A percentile compares a stretch with the other conserved stretches of the same genome.
These are phyloP conservation scores for Diaporthe ampelina DNA, from an alignment of 2,329 filamentous ascomycete species.

Conservation along the genomic window DNA sequence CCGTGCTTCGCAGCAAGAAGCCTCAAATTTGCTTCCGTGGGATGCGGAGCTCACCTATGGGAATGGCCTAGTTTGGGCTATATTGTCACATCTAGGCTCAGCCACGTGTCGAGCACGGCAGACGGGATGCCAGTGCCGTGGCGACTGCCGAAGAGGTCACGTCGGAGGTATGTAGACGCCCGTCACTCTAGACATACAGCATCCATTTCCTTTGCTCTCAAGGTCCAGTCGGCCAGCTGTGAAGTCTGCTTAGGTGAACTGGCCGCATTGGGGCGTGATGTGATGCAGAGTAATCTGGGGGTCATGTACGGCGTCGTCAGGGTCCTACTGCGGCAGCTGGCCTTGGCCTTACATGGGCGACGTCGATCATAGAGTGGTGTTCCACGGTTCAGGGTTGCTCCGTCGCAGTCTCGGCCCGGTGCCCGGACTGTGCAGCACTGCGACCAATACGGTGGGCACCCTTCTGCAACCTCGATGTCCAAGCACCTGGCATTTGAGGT, in stretches of 20 bases:
- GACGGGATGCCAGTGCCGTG: constrained; percentile 30
- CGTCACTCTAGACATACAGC: background rate
- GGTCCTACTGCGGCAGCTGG: constrained; percentile 21
- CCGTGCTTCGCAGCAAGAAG: background rate
- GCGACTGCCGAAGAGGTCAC: constrained; percentile 21
- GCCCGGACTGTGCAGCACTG: constrained; percentile 25
- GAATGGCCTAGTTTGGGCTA: constrained; percentile 8
- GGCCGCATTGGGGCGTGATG: constrained; percentile 23
- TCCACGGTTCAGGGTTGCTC: constrained; percentile 29
- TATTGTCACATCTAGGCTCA: constrained; percentile 17
- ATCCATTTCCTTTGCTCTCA: constrained; percentile 3
- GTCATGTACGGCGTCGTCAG: constrained; percentile 19
- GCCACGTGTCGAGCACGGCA: constrained; percentile 37
- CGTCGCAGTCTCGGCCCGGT: constrained; percentile 31
- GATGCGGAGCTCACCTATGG: background rate
- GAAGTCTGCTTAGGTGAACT: constrained; percentile 5
- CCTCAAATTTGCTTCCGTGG: constrained; percentile 16
- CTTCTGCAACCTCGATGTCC: constrained; percentile 7
- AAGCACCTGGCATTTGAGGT: constrained; percentile 8
- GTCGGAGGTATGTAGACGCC: constrained; percentile 10
- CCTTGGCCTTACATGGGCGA: constrained; percentile 11
- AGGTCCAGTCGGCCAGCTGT: background rate
- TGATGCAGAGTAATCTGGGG: constrained; percentile 24
- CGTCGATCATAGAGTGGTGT: constrained; percentile 19
- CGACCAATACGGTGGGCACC: constrained; percentile 28